Conservation (phyloP, 2,329 filamentous ascomycete genomes). For the Aureobasidium sp. region DNA sequence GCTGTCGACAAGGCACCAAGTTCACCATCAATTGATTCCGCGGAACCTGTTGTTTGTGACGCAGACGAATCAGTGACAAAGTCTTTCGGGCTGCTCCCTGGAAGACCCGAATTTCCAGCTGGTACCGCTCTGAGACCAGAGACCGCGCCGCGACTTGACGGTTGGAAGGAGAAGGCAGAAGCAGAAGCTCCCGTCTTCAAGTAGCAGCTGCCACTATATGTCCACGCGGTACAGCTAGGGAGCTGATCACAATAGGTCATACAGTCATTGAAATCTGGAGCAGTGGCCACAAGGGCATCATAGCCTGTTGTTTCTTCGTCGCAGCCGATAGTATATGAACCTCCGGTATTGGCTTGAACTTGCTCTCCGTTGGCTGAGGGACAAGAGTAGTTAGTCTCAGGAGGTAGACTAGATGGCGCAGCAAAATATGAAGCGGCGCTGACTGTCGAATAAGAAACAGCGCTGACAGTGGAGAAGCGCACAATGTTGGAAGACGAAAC, state of each 20-base stretch:
- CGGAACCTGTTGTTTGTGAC: neutral
- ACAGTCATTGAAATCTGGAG: conserved; percentile 15
- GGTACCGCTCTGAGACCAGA: neutral
- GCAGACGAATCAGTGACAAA: neutral
- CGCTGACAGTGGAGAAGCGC: neutral
- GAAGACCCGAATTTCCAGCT: neutral
- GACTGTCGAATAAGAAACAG: neutral
- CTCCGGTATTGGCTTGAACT: neutral
- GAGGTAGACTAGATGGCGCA: neutral
- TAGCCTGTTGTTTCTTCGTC: conserved; percentile 1
- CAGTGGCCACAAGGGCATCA: neutral
- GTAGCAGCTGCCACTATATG: conserved; percentile 6
- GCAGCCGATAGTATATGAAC: conserved; percentile 2
- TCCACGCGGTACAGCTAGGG: conserved; percentile 16
- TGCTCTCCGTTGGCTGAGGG: neutral
- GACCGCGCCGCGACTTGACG: neutral
- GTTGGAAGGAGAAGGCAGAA: neutral
- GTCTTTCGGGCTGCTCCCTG: neutral
- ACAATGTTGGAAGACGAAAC: neutral
- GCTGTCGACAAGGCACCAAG: neutral
- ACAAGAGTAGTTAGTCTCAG: neutral
- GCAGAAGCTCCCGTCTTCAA: neutral
- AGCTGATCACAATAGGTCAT: conserved; percentile 18
- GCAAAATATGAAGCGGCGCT: neutral
- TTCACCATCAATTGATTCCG: neutral